Evolutionary conservation across 1,139 yeast species (phyloP), one percentile per base, ranked within the genome.

Genomic region (Taphrina communis): DNA sequence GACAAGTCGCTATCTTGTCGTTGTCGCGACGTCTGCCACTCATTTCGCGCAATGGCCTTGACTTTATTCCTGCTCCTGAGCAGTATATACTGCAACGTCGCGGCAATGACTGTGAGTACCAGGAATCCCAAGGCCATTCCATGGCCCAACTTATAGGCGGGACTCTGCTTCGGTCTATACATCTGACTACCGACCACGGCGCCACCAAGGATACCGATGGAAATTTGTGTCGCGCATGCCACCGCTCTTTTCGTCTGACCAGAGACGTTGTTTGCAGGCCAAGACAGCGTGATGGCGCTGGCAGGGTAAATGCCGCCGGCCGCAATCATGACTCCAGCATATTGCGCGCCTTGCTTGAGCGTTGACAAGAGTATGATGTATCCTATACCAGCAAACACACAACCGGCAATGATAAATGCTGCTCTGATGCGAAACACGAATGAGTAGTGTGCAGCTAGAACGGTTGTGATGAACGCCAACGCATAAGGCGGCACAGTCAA

Each of bases 221-320:
- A 82, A 55, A 81, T 79, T 65, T 80, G 82, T 21, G 53, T 50
- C n/a, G 53, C 76, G 46, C 72, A 60, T 6, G 75, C 75, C 0
- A 82, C 82, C 1, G 85, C 85, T 38, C 85, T 78, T 74, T 83
- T 82, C 69, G 82, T 78, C 38, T 85, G 86, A 70, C 85, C 80
- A 67, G 80, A 75, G 57, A 80, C 73, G 68, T 82, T 81, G 69
- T 77, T 80, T 0, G 81, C 75, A 46, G 76, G 73, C 83, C 83
- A 81, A 3, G 81, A 75, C 52, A 81, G 76, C 17, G 77, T 72
- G 17, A 77, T 74, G 8, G 83, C 82, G 67, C 78, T 76, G 0
- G 78, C 78, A 1, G 80, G 75, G 68, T 77, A 80, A 19, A 77
- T 70, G 0, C 82, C 83, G 17, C 76, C 68, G 6, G 78, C 80